A percentile compares a stretch with the other conserved stretches of the same genome.
Evolutionary conservation across 768 basidiomycete species (phyloP).

Genomic region (Stropharia rugosoannulata): DNA sequence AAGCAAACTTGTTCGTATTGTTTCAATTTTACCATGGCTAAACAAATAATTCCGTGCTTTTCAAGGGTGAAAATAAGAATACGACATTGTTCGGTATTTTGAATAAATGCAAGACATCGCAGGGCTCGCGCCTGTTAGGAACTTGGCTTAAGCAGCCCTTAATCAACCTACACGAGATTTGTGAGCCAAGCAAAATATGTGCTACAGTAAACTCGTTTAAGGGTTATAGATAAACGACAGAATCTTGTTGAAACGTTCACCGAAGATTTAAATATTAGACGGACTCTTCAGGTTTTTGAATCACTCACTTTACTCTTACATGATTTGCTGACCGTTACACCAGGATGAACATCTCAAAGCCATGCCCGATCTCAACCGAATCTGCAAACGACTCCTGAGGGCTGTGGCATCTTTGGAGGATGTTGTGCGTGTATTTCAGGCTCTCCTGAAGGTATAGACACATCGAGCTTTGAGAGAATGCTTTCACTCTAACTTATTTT

Average conservation of each 20-base stretch:
- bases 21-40: background rate
- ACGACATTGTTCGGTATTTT: slow-evolving; percentile 87
- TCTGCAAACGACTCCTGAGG: slow-evolving; percentile 90
- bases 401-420: slow-evolving; percentile 86
- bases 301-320: background rate
- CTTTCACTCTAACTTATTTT: background rate
- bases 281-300: slow-evolving; percentile 62
- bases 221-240: slow-evolving; percentile 71
- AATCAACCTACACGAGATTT: slow-evolving; percentile 90
- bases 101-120: slow-evolving; percentile 95
- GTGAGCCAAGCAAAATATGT: slow-evolving; percentile 40
- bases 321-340: background rate
- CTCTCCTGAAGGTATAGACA: slow-evolving; percentile 68
- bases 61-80: slow-evolving; percentile 61
- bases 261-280: slow-evolving; percentile 71
- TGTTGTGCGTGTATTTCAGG: slow-evolving; percentile 94
- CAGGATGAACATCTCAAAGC: slow-evolving; percentile 85
- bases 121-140: slow-evolving; percentile 84
- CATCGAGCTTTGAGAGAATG: background rate
- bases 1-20: slow-evolving; percentile 45
- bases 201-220: background rate
- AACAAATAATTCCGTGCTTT: slow-evolving; percentile 1
- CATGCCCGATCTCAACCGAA: slow-evolving; percentile 92
- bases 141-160: slow-evolving; percentile 97
- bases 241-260: slow-evolving; percentile 85